A percentile compares a stretch with the other conserved stretches of the same genome.
Evolutionary conservation across 2,329 filamentous ascomycete species (phyloP).

Genomic region (Hortaea werneckii): DNA sequence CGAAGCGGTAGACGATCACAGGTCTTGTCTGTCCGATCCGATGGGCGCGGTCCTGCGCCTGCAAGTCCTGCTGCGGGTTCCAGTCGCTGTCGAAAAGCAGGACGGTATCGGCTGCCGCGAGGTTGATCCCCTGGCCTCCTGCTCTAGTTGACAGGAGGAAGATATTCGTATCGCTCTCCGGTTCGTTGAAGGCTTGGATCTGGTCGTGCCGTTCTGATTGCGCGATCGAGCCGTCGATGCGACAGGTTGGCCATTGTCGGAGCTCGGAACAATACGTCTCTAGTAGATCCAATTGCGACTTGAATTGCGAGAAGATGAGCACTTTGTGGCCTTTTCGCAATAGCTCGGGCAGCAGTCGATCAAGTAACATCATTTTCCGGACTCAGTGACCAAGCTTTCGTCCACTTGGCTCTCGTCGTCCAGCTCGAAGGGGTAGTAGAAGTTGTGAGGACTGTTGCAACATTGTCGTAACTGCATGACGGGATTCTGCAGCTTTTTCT

Average conservation of each 20-base stretch:
- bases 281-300: constrained; percentile 82
- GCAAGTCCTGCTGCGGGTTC: constrained; percentile 94
- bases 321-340: constrained; percentile 71
- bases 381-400: constrained; percentile 72
- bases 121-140: constrained; percentile 90
- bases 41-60: constrained; percentile 91
- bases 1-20: constrained; percentile 86
- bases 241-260: constrained; percentile 69
- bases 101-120: constrained; percentile 83
- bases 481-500: constrained; percentile 88
- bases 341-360: constrained; percentile 68
- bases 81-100: constrained; percentile 85
- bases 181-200: constrained; percentile 40
- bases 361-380: constrained; percentile 90
- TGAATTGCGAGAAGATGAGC: constrained; percentile 94
- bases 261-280: constrained; percentile 76
- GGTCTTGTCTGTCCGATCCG: constrained; percentile 88
- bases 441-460: constrained; percentile 92
- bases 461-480: constrained; percentile 84
- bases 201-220: constrained; percentile 48
- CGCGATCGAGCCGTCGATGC: constrained; percentile 80
- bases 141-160: constrained; percentile 87
- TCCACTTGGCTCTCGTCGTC: constrained; percentile 50
- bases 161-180: constrained; percentile 42
- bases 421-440: constrained; percentile 78